phyloP scores from a whole-genome alignment of 2,329 filamentous ascomycete genomes.

The Trichoderma citrinoviride region DNA sequence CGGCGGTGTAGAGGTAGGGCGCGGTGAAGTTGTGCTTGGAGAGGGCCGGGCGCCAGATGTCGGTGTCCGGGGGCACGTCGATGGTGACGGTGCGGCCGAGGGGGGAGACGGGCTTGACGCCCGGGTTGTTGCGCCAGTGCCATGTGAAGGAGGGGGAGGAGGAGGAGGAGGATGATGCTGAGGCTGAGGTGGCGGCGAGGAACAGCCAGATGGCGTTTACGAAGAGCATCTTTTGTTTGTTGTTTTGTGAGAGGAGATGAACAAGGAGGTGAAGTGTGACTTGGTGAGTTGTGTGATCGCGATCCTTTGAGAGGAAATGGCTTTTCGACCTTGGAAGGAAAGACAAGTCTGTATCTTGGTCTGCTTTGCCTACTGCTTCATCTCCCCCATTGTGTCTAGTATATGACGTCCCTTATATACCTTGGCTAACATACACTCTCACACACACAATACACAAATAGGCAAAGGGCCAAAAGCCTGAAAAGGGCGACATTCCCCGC shows the following conservation, averaged over 20 bases:
- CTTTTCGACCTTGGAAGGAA: neutral
- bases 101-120: conserved; percentile 20
- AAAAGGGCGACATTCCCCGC: no score
- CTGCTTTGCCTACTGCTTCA: neutral
- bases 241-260: neutral
- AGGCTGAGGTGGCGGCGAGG: neutral
- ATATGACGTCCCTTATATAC: neutral
- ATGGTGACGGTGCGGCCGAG: conserved; percentile 21
- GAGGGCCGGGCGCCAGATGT: conserved; percentile 24
- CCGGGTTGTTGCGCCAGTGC: conserved; percentile 21
- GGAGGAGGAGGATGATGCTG: neutral
- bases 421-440: neutral
- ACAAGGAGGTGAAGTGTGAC: neutral
- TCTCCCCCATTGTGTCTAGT: neutral
- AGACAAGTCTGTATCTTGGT: neutral
- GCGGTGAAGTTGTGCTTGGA: conserved; percentile 24
- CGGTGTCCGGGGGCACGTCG: conserved; percentile 24
- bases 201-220: neutral
- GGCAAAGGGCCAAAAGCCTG: no score
- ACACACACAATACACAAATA: no score
- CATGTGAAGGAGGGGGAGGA: neutral
- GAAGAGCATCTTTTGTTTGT: conserved; percentile 11
- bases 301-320: neutral
- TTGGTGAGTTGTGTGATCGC: neutral
- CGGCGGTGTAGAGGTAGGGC: conserved; percentile 23